Evolutionary conservation across 2,329 filamentous ascomycete genomes (phyloP), one percentile per base, ranked within the genome.

Genomic region (Sclerotinia sclerotiorum): DNA sequence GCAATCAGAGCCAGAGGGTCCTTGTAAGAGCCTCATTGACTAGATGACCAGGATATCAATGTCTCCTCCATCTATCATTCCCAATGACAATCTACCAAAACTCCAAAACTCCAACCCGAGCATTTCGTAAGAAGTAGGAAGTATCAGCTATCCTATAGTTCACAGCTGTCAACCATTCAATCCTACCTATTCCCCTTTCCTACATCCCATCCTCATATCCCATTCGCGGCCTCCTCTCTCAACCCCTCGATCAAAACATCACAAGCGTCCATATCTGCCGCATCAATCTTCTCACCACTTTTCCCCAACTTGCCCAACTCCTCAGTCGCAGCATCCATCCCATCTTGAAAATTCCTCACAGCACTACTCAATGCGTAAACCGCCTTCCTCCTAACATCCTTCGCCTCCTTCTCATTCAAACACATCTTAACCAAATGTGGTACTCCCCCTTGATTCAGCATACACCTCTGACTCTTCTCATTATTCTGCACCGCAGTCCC

Each of bases 401-500:
- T 81, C 65, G 85, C 81, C 72, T 89, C 82, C 69, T 87, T 88
- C 55, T 86, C 83, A 46, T 84, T 81, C 7, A 87, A 84, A 24
- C 85, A 85, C 71, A 97, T 77, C 62, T 83, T 82, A 11, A 93
- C 88, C 29, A 99, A 84, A 44, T 80, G 84, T 49, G 89, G 86
- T 42, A 97, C 82, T 3, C 89, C 92, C 44, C 90, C 91, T 71
- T 84, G 79, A 48, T 83, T 84, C 35, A 86, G 73, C 67, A 88
- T 79, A 64, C 87, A 87, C 81, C 95, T 92, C 81, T 99, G 95
- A 63, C 87, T 89, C 78, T 90, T 90, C 74, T 86, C 85, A 79
- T 99, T 98, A 82, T 99, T 99, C 84, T 98, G 94, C 69, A 99
- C 95, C 13, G 95, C 94, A 7, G 94, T 97, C 63, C 92, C 93